Conservation (phyloP, 2,329 filamentous ascomycete species). For the Aspergillus spinulosporus region DNA sequence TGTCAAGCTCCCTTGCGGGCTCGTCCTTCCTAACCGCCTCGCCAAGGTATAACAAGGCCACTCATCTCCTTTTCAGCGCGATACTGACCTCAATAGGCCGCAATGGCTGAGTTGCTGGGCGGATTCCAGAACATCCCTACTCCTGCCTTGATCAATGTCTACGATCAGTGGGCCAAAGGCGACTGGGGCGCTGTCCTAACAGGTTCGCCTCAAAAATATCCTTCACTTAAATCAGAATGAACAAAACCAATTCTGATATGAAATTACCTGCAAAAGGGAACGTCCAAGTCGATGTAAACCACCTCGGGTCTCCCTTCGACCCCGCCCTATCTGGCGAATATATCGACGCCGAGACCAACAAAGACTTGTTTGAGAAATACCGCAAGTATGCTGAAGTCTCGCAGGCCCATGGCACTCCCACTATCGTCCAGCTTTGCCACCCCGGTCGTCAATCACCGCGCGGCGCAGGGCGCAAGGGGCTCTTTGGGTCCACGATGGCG, state of each 20-base stretch:
- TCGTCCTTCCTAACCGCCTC: constrained; percentile 58
- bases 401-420: constrained; percentile 44
- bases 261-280: constrained; percentile 27
- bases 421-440: constrained; percentile 48
- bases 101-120: constrained; percentile 46
- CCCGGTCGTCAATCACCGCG: constrained; percentile 48
- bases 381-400: constrained; percentile 30
- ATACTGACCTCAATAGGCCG: constrained; percentile 38
- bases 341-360: constrained; percentile 22
- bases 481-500: constrained; percentile 35
- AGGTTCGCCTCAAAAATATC: constrained; percentile 28
- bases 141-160: constrained; percentile 47
- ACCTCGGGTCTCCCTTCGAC: constrained; percentile 38
- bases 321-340: constrained; percentile 31
- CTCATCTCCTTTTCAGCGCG: neutral
- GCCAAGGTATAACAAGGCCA: constrained; percentile 35
- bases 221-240: neutral
- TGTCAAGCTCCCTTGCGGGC: constrained; percentile 56
- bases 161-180: constrained; percentile 53
- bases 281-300: constrained; percentile 48
- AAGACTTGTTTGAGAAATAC: constrained; percentile 27
- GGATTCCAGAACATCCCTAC: constrained; percentile 49
- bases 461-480: constrained; percentile 40
- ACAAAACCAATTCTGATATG: neutral
- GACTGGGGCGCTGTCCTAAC: constrained; percentile 48